Percentiles rank a stretch among this genome's conserved stretches.
These are phyloP conservation scores for Emericellopsis cladophorae DNA, from an alignment of 2,329 filamentous ascomycete species.

Conservation along the genomic window DNA sequence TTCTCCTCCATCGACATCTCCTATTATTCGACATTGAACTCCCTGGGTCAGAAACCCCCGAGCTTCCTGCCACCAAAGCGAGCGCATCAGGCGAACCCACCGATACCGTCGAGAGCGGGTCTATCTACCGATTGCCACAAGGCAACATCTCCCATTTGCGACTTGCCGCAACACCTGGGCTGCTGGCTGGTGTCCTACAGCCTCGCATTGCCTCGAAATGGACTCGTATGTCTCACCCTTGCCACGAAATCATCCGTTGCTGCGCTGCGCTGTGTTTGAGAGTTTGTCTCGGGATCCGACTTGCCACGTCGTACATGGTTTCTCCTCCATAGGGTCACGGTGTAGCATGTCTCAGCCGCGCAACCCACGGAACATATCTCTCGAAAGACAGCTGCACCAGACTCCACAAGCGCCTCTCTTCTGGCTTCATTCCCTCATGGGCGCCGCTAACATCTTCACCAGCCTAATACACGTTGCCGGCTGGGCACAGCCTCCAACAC, in stretches of 20 bases:
- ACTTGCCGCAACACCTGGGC: too few species aligned
- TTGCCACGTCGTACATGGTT: background rate
- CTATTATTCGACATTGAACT: too few species aligned
- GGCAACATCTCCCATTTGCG: too few species aligned
- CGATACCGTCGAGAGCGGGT: too few species aligned
- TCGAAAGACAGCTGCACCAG: too few species aligned
- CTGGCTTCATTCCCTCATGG: background rate
- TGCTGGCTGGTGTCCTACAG: background rate
- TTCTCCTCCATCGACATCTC: too few species aligned
- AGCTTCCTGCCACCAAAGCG: too few species aligned
- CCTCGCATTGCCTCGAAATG: conserved; percentile 2
- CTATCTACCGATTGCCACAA: too few species aligned
- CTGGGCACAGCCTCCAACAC: conserved; percentile 31
- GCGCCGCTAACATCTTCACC: conserved; percentile 7
- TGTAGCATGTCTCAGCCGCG: conserved; percentile 1
- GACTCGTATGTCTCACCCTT: conserved; percentile 4
- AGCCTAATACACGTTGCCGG: conserved; percentile 42
- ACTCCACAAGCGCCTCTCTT: background rate
- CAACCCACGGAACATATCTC: background rate
- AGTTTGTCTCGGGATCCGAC: background rate
- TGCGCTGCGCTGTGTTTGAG: background rate
- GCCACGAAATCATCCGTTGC: background rate
- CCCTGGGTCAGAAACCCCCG: too few species aligned
- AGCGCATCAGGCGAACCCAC: too few species aligned
- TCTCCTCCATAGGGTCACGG: background rate